A percentile compares a stretch with the other conserved stretches of the same genome.
These are phyloP conservation scores for Trichophyton equinum DNA, from an alignment of 2,329 filamentous ascomycete species.

Conservation along the genomic window DNA sequence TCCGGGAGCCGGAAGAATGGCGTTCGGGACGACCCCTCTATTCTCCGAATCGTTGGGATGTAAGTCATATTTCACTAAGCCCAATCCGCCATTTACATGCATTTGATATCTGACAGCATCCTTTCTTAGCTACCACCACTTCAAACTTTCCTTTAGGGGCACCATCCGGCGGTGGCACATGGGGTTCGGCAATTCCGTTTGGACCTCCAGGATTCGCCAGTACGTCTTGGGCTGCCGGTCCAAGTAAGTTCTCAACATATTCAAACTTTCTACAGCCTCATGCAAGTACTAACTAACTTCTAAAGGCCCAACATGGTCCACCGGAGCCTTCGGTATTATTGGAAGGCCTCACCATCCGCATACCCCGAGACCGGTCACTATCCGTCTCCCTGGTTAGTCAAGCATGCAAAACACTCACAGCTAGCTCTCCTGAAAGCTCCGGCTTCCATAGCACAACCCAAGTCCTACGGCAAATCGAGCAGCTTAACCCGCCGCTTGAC, in stretches of 20 bases:
- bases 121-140: conserved; percentile 22
- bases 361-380: conserved; percentile 53
- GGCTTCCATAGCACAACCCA: conserved; percentile 56
- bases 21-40: conserved; percentile 30
- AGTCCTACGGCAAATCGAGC: conserved; percentile 49
- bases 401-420: conserved; percentile 56
- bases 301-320: conserved; percentile 35
- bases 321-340: conserved; percentile 39
- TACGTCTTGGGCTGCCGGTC: conserved; percentile 27
- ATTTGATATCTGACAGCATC: conserved; percentile 15
- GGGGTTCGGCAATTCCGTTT: conserved; percentile 28
- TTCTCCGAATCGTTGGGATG: conserved; percentile 33
- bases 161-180: conserved; percentile 22
- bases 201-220: conserved; percentile 27
- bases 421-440: conserved; percentile 26
- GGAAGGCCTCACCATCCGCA: conserved; percentile 36
- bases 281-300: conserved; percentile 14
- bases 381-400: conserved; percentile 63
- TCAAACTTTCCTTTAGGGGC: conserved; percentile 22
- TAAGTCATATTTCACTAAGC: conserved; percentile 18
- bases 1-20: conserved; percentile 31
- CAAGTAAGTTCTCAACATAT: conserved; percentile 21
- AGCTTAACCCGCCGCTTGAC: conserved; percentile 48
- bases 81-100: conserved; percentile 5
- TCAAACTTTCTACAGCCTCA: background rate